These are phyloP conservation scores for Calendula officinalis DNA, from an alignment of 129 eudicot genomes.

Conservation along the genomic window DNA sequence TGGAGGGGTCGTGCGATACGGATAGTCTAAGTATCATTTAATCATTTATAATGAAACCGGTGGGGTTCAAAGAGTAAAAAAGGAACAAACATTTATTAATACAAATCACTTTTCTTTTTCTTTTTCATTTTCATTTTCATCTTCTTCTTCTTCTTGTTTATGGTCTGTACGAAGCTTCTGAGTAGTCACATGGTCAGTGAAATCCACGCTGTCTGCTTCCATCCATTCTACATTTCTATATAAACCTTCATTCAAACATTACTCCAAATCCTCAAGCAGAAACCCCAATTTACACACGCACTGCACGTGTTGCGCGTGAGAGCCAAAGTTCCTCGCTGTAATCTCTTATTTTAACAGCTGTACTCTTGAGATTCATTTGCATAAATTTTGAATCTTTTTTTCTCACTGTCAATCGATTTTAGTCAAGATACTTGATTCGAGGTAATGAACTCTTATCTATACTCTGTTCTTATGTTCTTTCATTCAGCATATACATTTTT, in stretches of 20 bases:
- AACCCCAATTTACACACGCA: conserved; percentile 20
- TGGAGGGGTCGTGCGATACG: no score
- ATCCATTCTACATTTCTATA: conserved; percentile 7
- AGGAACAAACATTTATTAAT: neutral
- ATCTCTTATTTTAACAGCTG: conserved; percentile 19
- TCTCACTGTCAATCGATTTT: neutral
- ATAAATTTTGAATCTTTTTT: conserved; percentile 30
- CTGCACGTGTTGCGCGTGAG: conserved; percentile 21
- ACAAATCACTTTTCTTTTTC: neutral
- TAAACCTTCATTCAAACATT: conserved; percentile 14
- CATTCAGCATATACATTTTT: neutral
- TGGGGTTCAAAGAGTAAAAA: conserved; percentile 18
- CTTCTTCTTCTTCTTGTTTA: conserved; percentile 3
- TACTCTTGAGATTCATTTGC: conserved; percentile 29
- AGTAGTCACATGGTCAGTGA: neutral
- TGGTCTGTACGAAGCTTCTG: conserved; percentile 28
- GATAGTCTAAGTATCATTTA: neutral
- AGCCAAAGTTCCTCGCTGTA: conserved; percentile 1
- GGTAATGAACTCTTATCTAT: conserved; percentile 16
- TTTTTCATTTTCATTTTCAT: neutral
- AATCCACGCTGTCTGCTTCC: conserved; percentile 15
- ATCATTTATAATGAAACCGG: neutral
- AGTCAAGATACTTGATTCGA: conserved; percentile 12
- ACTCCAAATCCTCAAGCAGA: conserved; percentile 16
- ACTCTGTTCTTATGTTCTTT: neutral